A percentile compares a stretch with the other conserved stretches of the same genome.
Conservation (phyloP, 345 rosid genomes). For the Eucalyptus pauciflora region DNA sequence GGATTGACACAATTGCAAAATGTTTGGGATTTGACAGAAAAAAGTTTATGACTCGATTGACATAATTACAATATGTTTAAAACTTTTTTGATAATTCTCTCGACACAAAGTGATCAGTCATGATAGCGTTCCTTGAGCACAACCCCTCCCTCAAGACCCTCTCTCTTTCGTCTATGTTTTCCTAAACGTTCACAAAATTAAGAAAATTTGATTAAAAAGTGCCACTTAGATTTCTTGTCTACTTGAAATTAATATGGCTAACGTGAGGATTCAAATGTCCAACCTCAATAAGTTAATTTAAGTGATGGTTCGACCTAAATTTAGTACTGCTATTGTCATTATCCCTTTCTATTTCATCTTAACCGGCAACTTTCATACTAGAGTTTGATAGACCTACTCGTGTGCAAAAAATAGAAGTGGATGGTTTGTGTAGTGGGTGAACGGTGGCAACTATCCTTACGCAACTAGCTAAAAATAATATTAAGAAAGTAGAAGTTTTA, state of each 20-base stretch:
- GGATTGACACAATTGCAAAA: too few relatives aligned
- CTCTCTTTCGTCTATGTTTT: background rate
- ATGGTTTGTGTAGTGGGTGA: background rate
- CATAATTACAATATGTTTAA: fast-evolving
- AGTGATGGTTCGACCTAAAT: background rate
- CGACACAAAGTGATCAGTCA: fast-evolving
- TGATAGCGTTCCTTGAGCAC: background rate
- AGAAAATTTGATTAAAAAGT: background rate
- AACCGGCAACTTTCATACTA: background rate
- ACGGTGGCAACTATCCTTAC: background rate
- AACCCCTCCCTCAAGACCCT: background rate
- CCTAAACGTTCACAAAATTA: fast-evolving
- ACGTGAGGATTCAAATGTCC: fast-evolving
- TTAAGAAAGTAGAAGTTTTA: background rate
- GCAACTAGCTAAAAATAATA: background rate
- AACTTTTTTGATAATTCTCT: fast-evolving
- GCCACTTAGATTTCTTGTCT: background rate
- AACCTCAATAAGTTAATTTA: fast-evolving
- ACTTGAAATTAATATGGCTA: background rate
- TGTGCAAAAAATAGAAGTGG: background rate
- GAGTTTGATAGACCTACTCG: background rate
- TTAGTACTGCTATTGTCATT: background rate
- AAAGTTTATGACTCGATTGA: fast-evolving
- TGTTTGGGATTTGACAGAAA: fast-evolving
- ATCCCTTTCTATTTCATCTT: background rate